Base-by-base conservation (phyloP, 805 yeast species). In the Hanseniaspora mollemarum region DNA sequence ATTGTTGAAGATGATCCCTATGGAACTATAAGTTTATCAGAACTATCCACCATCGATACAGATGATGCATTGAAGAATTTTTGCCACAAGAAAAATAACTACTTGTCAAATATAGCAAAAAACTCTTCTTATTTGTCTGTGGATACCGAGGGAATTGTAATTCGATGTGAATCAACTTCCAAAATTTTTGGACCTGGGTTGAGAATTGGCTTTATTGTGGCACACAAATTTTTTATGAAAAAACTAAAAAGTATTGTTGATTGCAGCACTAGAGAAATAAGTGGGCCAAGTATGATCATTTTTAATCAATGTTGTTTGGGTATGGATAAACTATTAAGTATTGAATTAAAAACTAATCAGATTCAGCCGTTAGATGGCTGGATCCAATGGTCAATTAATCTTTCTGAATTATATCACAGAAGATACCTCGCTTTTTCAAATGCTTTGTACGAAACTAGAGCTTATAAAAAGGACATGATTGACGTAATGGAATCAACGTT, bases 1-100 rank as follows among this genome's bases (percentile, higher is more conserved):
- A 78, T 80, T 51, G 66, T 80, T 42, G 87, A 80, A 59, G 87
- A 80, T 61, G 84, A 80, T 63, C 85, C 86, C 2, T 80, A 80
- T 59, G 81, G 82, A 1, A 77, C 78, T 60, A 66, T 78, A 54
- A 67, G 71, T 33, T 66, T 77, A 56, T 73, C 76, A 4, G 62
- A 69, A 5, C 60, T 66, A 41, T 55, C 57, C 9, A 38, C 44
- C 19, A 39, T 57, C 6, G 63, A 62, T 28, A 56, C 55, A 15
- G 59, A 62, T 48, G 66, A 64, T 50, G 60, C 61, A 13, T 61
- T 63, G 43, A 51, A 61, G 10, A 62, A 59, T 13, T 59, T 55
- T 12, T 49, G 54, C 4, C 51, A 58, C 42, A 58, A 71, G 3
- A 64, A 69, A 21, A 70, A 75, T 25, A 71, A 71, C 25, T 80